A percentile compares a stretch with the other conserved stretches of the same genome.
These are phyloP conservation scores for Fraxinus platypoda DNA, from an alignment of 305 asterid species.

Conservation along the genomic window DNA sequence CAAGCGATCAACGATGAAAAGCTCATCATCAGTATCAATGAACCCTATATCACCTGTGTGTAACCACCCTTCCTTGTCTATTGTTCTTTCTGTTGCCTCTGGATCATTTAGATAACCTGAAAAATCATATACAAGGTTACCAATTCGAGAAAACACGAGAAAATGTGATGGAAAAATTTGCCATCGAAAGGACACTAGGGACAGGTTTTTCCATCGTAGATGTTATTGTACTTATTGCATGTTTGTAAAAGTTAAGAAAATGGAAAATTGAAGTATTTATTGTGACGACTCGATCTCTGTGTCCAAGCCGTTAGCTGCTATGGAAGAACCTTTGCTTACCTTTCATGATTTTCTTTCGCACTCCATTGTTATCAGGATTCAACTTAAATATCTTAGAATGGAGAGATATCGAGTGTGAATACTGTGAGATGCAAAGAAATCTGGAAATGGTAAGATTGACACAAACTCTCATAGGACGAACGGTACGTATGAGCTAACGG, in stretches of 20 bases:
- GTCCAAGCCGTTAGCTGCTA: neutral
- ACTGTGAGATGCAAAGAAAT: neutral
- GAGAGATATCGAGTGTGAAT: too few species aligned
- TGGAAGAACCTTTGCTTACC: neutral
- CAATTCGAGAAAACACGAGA: neutral
- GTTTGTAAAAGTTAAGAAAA: neutral
- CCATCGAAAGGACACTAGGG: neutral
- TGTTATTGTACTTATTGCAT: neutral
- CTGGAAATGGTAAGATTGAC: too few species aligned
- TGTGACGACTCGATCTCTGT: neutral
- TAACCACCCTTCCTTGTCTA: constrained; percentile 78
- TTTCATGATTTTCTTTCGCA: neutral
- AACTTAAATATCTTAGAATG: too few species aligned
- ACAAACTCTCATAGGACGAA: too few species aligned
- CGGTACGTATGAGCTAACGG: neutral
- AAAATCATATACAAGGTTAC: neutral
- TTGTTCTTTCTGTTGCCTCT: constrained; percentile 58
- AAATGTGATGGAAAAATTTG: neutral
- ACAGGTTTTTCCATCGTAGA: neutral
- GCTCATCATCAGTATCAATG: constrained; percentile 78
- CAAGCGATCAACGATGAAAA: constrained; percentile 78
- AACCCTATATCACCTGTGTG: constrained; percentile 81
- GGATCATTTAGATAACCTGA: constrained; percentile 72
- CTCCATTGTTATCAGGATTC: too few species aligned
- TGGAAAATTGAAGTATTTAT: neutral